A percentile compares a stretch with the other conserved stretches of the same genome.
These are phyloP conservation scores for Lactarius indigo DNA, from an alignment of 768 basidiomycete species.

Conservation along the genomic window DNA sequence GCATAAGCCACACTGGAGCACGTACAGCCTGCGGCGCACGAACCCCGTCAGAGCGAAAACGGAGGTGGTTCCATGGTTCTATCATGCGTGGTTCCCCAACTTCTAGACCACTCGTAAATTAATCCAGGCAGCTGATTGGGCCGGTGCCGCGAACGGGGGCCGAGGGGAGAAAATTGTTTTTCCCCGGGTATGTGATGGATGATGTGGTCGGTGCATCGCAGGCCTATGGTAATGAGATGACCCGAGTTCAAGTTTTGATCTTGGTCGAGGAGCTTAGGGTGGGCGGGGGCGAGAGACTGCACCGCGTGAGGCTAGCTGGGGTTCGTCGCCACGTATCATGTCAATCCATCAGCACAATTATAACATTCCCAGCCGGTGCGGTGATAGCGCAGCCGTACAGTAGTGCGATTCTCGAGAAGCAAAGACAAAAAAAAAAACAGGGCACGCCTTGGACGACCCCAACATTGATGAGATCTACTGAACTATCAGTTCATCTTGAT, in stretches of 20 bases:
- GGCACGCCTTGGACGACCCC: neutral
- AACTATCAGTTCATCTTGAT: neutral
- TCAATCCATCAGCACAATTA: neutral
- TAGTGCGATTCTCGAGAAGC: neutral
- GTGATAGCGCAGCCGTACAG: neutral
- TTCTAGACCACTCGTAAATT: neutral
- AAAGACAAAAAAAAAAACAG: neutral
- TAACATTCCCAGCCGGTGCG: neutral
- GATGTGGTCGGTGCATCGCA: neutral
- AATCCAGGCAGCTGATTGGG: neutral
- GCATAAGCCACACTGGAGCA: neutral
- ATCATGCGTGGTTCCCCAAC: neutral
- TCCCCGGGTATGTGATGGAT: neutral
- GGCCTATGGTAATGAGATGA: neutral
- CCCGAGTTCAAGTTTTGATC: neutral
- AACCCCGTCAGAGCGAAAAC: neutral
- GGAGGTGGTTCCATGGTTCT: neutral
- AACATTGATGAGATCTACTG: neutral
- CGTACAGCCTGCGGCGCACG: neutral
- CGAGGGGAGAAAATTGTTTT: too few species aligned
- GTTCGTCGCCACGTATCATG: neutral
- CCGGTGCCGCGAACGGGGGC: neutral
- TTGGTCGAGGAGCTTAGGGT: neutral
- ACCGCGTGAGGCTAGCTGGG: neutral
- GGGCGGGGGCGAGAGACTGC: neutral